Evolutionary conservation across 805 yeast genomes (phyloP).

Genomic region (Metschnikowia hibisci): DNA sequence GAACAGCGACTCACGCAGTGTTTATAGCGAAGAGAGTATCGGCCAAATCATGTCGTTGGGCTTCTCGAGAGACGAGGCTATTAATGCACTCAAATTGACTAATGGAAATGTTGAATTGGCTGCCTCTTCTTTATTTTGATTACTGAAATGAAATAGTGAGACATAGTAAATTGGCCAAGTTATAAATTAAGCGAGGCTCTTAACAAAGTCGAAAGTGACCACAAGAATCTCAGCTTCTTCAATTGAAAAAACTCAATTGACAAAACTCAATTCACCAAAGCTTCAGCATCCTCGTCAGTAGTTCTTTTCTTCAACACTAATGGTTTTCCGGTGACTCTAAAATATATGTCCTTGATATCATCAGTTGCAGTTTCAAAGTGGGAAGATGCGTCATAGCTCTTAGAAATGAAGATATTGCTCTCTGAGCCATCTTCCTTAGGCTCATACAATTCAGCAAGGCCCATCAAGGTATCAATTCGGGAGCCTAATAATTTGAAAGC

Average conservation of each 20-base stretch:
- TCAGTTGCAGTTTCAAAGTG: constrained; percentile 96
- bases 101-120: constrained; percentile 83
- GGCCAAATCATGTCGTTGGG: constrained; percentile 59
- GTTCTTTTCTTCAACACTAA: constrained; percentile 78
- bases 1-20: not conserved
- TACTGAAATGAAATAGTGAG: not conserved
- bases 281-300: constrained; percentile 37
- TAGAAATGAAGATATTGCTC: constrained; percentile 77
- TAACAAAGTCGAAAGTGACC: not conserved
- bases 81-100: constrained; percentile 59
- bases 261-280: constrained; percentile 1
- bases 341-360: constrained; percentile 91
- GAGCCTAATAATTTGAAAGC: constrained; percentile 89
- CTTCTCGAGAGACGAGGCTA: constrained; percentile 59
- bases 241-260: not conserved
- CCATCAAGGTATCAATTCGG: constrained; percentile 82
- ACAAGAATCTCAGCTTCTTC: not conserved
- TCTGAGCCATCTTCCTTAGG: constrained; percentile 79
- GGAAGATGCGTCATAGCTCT: constrained; percentile 88
- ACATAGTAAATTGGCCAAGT: not conserved
- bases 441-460: constrained; percentile 85
- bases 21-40: constrained; percentile 13
- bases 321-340: constrained; percentile 89
- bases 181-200: not conserved
- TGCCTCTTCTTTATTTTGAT: constrained; percentile 65